Conservation (phyloP, 1,284 basidiomycete species). For the Malassezia pachydermatis region DNA sequence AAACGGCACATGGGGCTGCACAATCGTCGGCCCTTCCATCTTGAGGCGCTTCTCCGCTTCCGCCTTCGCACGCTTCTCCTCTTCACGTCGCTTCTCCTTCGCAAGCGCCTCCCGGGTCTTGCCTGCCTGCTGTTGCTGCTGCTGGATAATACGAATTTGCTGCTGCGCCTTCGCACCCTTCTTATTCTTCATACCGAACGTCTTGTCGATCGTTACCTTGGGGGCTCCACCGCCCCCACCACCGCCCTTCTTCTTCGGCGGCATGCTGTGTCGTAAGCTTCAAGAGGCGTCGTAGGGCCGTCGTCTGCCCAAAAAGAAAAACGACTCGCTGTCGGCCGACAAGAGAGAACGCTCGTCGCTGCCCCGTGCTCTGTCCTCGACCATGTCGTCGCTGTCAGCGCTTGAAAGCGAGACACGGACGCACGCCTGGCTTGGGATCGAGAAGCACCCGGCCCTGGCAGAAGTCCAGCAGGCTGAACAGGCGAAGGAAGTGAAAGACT, state of each 20-base stretch:
- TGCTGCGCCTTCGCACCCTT: constrained; percentile 82
- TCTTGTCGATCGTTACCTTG: constrained; percentile 42
- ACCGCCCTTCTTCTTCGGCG: constrained; percentile 35
- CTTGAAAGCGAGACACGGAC: background rate
- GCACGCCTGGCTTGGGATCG: constrained; percentile 1
- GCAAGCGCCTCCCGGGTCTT: constrained; percentile 70
- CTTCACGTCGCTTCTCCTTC: constrained; percentile 65
- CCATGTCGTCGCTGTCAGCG: no score
- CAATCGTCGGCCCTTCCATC: constrained; percentile 40
- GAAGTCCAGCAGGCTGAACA: background rate
- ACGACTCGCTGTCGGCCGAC: constrained; percentile 12
- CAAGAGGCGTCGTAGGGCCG: background rate
- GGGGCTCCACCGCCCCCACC: constrained; percentile 51
- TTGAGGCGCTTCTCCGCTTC: constrained; percentile 64
- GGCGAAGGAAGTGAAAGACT: background rate
- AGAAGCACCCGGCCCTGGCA: background rate
- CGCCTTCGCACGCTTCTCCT: constrained; percentile 73
- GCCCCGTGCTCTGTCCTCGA: no score
- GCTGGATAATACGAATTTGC: constrained; percentile 66
- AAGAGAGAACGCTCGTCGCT: background rate
- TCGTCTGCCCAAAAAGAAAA: constrained; percentile 3
- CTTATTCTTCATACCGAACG: constrained; percentile 84
- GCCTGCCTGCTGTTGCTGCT: constrained; percentile 56
- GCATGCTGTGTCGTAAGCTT: constrained; percentile 25
- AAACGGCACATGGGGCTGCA: constrained; percentile 68